Evolutionary conservation across 805 yeast species (phyloP).

Genomic region (Nematodospora valgi): DNA sequence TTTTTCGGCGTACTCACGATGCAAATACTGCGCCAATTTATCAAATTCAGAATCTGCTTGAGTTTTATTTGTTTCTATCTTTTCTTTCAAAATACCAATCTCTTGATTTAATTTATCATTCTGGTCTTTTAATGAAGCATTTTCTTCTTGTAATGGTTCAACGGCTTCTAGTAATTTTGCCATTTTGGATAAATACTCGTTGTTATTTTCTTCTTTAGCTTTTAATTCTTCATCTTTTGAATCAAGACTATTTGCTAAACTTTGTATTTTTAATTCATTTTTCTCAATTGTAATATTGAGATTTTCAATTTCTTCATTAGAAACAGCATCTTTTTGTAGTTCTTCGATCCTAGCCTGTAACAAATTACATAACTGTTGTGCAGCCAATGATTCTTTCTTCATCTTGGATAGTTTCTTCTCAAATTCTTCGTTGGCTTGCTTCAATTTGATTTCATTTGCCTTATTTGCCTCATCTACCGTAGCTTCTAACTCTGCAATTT

Average conservation of each 20-base stretch:
- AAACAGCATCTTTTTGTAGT: neutral
- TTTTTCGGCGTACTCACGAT: constrained; percentile 70
- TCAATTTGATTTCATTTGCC: constrained; percentile 7
- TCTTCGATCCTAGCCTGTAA: neutral
- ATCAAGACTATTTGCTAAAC: constrained; percentile 8
- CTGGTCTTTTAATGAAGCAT: constrained; percentile 10
- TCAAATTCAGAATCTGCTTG: constrained; percentile 55
- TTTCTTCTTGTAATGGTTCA: constrained; percentile 10
- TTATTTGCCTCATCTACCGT: too few relatives aligned
- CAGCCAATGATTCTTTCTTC: too few relatives aligned
- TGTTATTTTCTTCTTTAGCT: constrained; percentile 24
- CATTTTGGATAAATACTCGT: constrained; percentile 28
- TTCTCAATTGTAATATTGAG: constrained; percentile 4
- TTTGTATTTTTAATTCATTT: constrained; percentile 6
- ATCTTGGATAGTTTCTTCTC: neutral
- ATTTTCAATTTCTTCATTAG: too few relatives aligned
- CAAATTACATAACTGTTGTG: too few relatives aligned
- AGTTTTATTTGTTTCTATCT: constrained; percentile 32
- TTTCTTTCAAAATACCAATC: constrained; percentile 2
- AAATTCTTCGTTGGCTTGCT: constrained; percentile 11
- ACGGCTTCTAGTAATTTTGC: constrained; percentile 25
- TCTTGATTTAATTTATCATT: too few relatives aligned
- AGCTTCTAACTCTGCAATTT: constrained; percentile 7
- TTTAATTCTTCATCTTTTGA: constrained; percentile 7
- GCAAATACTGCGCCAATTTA: constrained; percentile 65